Conservation (phyloP, 2,329 filamentous ascomycete genomes). For the Verticillium albo-atrum region DNA sequence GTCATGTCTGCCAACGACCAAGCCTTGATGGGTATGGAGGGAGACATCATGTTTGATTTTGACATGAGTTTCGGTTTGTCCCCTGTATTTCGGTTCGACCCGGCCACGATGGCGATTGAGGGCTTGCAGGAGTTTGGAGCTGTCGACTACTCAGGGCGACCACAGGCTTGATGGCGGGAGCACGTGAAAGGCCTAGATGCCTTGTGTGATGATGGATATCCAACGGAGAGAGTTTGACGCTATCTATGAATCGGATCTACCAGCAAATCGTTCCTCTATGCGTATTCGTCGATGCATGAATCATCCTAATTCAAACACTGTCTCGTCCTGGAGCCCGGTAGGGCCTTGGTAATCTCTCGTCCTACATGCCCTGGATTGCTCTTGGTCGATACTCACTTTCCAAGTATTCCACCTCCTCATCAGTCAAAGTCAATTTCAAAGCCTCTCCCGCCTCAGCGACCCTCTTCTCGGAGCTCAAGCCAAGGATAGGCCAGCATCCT, state of each 20-base stretch:
- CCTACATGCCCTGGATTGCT: constrained; percentile 22
- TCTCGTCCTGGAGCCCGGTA: no score
- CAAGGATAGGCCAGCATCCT: constrained; percentile 54
- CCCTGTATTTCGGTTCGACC: constrained; percentile 22
- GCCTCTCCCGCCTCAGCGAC: constrained; percentile 53
- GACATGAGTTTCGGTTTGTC: constrained; percentile 23
- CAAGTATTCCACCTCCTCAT: constrained; percentile 31
- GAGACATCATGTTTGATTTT: constrained; percentile 14
- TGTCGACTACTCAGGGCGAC: not conserved
- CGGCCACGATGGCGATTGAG: constrained; percentile 8
- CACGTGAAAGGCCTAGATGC: not conserved
- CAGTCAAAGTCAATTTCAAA: constrained; percentile 4
- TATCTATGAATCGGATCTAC: not conserved
- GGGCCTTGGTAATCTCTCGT: not conserved
- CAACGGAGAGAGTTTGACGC: not conserved
- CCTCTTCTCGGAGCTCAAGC: constrained; percentile 52
- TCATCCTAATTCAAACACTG: not conserved
- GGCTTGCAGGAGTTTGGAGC: constrained; percentile 2
- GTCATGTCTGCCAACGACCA: not conserved
- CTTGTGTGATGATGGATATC: not conserved
- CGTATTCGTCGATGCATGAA: not conserved
- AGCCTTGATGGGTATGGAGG: constrained; percentile 6
- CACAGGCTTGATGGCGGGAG: not conserved
- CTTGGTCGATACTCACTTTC: constrained; percentile 51
- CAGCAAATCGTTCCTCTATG: not conserved